These are phyloP conservation scores for Quercus lobata DNA, from an alignment of 331 rosid species.

Conservation along the genomic window DNA sequence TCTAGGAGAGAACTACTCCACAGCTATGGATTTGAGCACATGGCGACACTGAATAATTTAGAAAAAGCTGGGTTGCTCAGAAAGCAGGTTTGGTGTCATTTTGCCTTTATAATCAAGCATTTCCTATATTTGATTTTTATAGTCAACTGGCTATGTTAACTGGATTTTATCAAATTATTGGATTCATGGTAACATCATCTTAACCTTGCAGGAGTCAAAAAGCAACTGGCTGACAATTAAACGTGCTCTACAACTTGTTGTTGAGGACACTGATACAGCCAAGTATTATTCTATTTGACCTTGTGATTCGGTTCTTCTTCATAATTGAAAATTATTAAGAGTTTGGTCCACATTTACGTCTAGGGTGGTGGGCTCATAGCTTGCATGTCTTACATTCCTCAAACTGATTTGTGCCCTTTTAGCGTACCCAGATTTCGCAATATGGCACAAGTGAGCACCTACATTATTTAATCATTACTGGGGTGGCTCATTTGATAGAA, in stretches of 20 bases:
- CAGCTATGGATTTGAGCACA: slow-evolving; percentile 99
- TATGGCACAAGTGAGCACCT: background rate
- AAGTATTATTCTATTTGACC: slow-evolving; percentile 54
- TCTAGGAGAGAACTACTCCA: slow-evolving; percentile 94
- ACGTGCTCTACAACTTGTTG: slow-evolving; percentile 91
- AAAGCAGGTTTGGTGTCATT: slow-evolving; percentile 62
- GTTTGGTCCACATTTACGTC: background rate
- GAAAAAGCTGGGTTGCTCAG: slow-evolving; percentile 90
- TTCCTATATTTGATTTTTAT: background rate
- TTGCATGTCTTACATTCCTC: background rate
- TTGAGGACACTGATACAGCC: slow-evolving; percentile 88
- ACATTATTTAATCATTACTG: background rate
- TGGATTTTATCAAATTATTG: background rate
- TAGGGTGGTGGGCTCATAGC: background rate
- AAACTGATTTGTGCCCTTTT: background rate
- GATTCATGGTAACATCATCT: slow-evolving; percentile 25
- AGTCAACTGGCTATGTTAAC: background rate
- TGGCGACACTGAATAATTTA: slow-evolving; percentile 75
- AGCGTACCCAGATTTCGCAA: background rate
- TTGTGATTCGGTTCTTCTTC: slow-evolving; percentile 16
- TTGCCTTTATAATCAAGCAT: slow-evolving; percentile 2
- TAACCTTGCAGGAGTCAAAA: slow-evolving; percentile 77
- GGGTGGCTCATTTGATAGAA: background rate
- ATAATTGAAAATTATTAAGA: background rate
- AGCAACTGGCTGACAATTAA: slow-evolving; percentile 87